Base-by-base conservation (phyloP, 495 filamentous ascomycete genomes). In the Aspergillus funiculosus region DNA sequence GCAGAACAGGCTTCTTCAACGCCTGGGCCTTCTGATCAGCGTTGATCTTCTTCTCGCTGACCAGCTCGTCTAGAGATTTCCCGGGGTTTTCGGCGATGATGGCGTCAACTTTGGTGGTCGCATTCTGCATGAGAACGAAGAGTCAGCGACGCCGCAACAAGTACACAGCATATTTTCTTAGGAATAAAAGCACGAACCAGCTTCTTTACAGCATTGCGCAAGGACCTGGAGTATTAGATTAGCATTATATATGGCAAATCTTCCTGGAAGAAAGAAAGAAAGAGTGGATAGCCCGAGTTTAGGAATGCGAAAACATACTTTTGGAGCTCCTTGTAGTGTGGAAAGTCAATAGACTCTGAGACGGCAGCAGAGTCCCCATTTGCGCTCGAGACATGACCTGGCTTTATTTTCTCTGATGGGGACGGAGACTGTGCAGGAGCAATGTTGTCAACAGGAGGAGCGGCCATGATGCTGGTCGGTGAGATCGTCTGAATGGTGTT, bases 151-250 rank as follows among this genome's bases (percentile, higher is more conserved):
- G n/a, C n/a, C n/a, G n/a, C n/a, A 3, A 7, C 46, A 50, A 41
- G 35, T 27, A n/a, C n/a, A n/a, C n/a, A n/a, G n/a, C n/a, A n/a
- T n/a, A n/a, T n/a, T n/a, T n/a, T 44, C 14, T 42, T 27, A 41
- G 18, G 43, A 7, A 26, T 29, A 11, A n/a, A 34, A 15, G 48
- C 26, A 73, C 86, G 66, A 70, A 92, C 87, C 53, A 95, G 76
- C 69, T 92, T 94, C 74, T 96, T 96, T 62, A 77, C 78, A 36
- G 87, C 64, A 59, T 86, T 90, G 58, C 90, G 89, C 57, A 95
- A 81, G 65, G 72, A 83, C 74, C 88, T 94, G 57, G 19, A 51
- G 17, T 6, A 31, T 18, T 7, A 2, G 6, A 31, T 53, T 36
- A 54, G 54, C 17, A 31, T 29, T 10, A 46, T 34, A 24, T 39